Evolutionary conservation across 306 rosid genomes (phyloP), one percentile per base, ranked within the genome.

Genomic region (Cucumis hystrix): DNA sequence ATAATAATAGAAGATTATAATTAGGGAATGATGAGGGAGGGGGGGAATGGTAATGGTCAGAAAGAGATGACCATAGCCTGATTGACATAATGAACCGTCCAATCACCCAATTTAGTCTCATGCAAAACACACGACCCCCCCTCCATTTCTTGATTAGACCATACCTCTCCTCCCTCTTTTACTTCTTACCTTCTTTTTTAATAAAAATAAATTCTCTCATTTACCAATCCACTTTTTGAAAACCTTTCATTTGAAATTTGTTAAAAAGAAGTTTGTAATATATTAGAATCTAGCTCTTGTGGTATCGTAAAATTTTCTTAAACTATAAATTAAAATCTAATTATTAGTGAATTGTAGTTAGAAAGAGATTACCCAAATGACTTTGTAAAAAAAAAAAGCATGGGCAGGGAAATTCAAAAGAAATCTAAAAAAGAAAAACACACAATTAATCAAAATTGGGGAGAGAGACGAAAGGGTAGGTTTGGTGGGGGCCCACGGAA

Each of bases 1-100:
- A 4, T 33, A 4, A 33, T 33, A 4, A 33, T 21, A 59, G 35
- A 21, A 72, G 16, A 72, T 1, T 17, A 72, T 51, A 72, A 72
- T 72, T 72, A 72, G 17, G 77, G 17, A 51, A 72, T 72, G 77
- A 72, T 72, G 76, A 72, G n/a, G 76, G 74, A 12, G 39, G 20
- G 7, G 9, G 35, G 41, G 40, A 7, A 14, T 23, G 21, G 75
- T 70, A 70, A 14, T 25, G 39, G 13, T 49, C 76, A 71, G 59
- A 71, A 14, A 17, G 77, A 72, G 76, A 72, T 51, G 60, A 72
- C 61, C 76, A 72, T 14, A 71, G 76, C 21, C 60, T 71, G 76
- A 7, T 70, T 70, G 58, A 70, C 75, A 21, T 8, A 47, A 71
- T 8, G 76, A 71, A 4, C 21, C 76, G 76, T 49, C 76, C 76